Evolutionary conservation across 306 rosid genomes (phyloP).

Genomic region (Rubus parviflorus): DNA sequence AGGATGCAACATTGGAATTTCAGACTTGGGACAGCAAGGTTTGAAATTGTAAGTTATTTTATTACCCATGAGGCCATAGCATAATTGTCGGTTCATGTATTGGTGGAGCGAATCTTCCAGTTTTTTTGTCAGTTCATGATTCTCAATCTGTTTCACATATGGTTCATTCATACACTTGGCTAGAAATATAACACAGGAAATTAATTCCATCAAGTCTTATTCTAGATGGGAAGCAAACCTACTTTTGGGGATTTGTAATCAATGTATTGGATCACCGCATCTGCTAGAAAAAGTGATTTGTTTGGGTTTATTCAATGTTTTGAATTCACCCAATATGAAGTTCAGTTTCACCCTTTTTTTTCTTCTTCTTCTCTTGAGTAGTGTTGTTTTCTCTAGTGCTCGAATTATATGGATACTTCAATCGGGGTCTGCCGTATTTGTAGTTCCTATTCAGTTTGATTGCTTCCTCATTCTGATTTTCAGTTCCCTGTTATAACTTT

Average conservation of each 20-base stretch:
- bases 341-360: too few relatives aligned
- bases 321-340: not conserved
- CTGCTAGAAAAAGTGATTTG: not conserved
- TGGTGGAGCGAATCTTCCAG: not conserved
- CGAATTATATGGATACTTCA: too few relatives aligned
- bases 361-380: too few relatives aligned
- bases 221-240: not conserved
- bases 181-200: not conserved
- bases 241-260: not conserved
- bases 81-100: not conserved
- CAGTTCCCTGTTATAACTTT: not conserved
- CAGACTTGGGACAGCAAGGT: not conserved
- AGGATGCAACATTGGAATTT: not conserved
- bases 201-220: not conserved
- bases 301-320: not conserved
- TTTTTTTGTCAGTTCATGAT: not conserved
- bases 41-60: not conserved
- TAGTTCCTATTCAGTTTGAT: too few relatives aligned
- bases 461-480: too few relatives aligned
- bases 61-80: not conserved
- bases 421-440: rapidly evolving
- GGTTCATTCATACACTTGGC: not conserved
- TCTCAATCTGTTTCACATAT: not conserved
- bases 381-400: too few relatives aligned
- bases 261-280: not conserved